Evolutionary conservation across 441 rosid species (phyloP), one percentile per base, ranked within the genome.

Genomic region (Aleurites moluccanus): DNA sequence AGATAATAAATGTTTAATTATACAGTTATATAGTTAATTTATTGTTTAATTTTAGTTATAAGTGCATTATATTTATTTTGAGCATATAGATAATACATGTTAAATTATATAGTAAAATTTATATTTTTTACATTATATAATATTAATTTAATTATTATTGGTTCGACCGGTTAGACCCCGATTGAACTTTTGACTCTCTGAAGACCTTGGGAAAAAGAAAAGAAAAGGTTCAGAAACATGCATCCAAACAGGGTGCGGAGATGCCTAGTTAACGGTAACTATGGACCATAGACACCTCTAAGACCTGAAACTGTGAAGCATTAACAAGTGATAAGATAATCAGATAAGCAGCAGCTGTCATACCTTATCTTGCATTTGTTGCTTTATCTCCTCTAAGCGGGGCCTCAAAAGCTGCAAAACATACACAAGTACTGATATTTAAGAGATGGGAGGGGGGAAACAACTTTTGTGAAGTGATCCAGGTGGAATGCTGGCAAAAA

Each of bases 371-470:
- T 80, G 75, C 86, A 91, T 83, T 64, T 81, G 80, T 74, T 83
- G 82, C 71, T 84, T 84, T 76, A 91, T 82, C 71, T 88, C 77
- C 73, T 89, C 96, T 80, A 91, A 77, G 25, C 64, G 86, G 67
- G 98, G 96, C 78, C 73, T 86, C 84, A 93, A 64, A 38, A 87
- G 79, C 97, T 92, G 87, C 88, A 90, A 71, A 77, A 74, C 75
- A 75, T 59, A 85, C 38, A 75, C 35, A 27, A 18, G 5, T 57
- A 40, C 28, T 20, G 44, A 56, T 27, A 64, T 10, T 15, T 6
- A 65, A 65, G 3, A 40, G 28, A 23, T 2, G 7, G 2, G 35
- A 33, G 35, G 18, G 25, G 35, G n/a, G 6, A 49, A 53, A 0
- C 27, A 53, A 21, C 45, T n/a, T 9, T 69, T 25, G 33, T n/a